Percentiles rank a stretch among this genome's conserved stretches.
Evolutionary conservation across 2,329 filamentous ascomycete species (phyloP).

Genomic region (Fusarium vanettenii): DNA sequence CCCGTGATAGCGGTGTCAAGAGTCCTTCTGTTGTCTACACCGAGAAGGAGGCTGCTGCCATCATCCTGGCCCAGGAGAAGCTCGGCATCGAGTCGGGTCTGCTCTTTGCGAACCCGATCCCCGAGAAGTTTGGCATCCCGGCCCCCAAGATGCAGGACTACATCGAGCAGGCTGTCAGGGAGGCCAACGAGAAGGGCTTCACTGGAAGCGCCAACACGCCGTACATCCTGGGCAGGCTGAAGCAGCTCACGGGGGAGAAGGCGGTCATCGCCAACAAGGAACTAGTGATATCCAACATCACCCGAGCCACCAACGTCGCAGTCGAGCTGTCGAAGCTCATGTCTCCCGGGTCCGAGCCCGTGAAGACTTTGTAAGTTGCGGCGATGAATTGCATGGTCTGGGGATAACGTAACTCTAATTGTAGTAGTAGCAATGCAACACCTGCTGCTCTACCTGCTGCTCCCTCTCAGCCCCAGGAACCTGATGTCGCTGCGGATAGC

Average conservation of each 20-base stretch:
- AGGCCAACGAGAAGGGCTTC: constrained; percentile 73
- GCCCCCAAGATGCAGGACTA: constrained; percentile 76
- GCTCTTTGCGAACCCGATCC: constrained; percentile 90
- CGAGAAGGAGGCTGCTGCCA: constrained; percentile 87
- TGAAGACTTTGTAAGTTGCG: constrained; percentile 52
- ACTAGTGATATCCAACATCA: constrained; percentile 65
- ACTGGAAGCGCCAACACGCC: constrained; percentile 85
- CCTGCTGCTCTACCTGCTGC: constrained; percentile 29
- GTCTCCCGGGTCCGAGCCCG: constrained; percentile 44
- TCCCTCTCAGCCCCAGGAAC: constrained; percentile 23
- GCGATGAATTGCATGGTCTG: constrained; percentile 27
- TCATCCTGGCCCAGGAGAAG: constrained; percentile 82
- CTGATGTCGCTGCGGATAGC: constrained; percentile 22
- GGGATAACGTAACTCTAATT: constrained; percentile 49
- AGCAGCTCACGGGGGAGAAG: constrained; percentile 78
- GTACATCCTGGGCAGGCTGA: constrained; percentile 82
- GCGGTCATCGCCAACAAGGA: constrained; percentile 81
- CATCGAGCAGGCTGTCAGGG: constrained; percentile 75
- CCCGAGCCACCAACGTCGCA: constrained; percentile 65
- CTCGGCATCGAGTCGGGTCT: constrained; percentile 82
- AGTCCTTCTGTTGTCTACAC: constrained; percentile 81
- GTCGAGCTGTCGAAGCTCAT: constrained; percentile 62
- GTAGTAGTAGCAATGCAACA: constrained; percentile 48
- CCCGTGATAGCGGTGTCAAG: constrained; percentile 83
- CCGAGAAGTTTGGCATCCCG: constrained; percentile 75